Percentiles rank a stretch among this genome's conserved stretches.
Evolutionary conservation across 2,329 filamentous ascomycete species (phyloP).

Genomic region (Monosporascus cannonballus): DNA sequence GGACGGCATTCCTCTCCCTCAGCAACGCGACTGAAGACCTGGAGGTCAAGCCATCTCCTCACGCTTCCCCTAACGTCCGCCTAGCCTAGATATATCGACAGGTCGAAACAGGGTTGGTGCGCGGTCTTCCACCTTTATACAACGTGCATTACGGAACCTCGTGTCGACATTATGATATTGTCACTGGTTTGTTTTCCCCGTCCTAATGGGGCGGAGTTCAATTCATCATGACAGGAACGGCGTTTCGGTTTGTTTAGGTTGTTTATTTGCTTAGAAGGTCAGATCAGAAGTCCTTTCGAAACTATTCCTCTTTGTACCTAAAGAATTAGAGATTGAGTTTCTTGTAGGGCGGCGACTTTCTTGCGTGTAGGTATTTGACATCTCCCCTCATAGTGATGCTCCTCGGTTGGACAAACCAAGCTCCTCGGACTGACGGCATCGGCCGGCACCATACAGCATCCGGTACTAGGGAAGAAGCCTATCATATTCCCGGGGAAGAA

Average conservation of each 20-base stretch:
- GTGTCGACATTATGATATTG: not conserved
- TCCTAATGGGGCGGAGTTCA: not conserved
- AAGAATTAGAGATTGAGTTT: not conserved
- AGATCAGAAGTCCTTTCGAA: not conserved
- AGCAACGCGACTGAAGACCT: slow-evolving; percentile 79
- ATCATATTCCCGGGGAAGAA: no score
- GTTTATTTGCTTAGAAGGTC: not conserved
- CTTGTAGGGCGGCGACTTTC: not conserved
- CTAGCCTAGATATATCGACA: slow-evolving; percentile 15
- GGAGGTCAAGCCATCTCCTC: slow-evolving; percentile 23
- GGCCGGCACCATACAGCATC: no score
- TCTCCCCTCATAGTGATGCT: no score
- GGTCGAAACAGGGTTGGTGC: not conserved
- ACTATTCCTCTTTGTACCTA: not conserved
- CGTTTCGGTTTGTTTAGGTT: not conserved
- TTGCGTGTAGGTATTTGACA: not conserved
- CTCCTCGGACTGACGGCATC: no score
- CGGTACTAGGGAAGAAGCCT: no score
- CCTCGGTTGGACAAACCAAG: no score
- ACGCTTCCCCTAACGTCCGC: slow-evolving; percentile 30
- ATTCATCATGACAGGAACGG: not conserved
- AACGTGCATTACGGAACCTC: not conserved
- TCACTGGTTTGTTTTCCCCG: not conserved
- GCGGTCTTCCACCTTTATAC: not conserved
- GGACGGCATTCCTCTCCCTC: slow-evolving; percentile 94